Conservation (phyloP, 1,284 basidiomycete genomes). For the Apiotrichum brassicae region DNA sequence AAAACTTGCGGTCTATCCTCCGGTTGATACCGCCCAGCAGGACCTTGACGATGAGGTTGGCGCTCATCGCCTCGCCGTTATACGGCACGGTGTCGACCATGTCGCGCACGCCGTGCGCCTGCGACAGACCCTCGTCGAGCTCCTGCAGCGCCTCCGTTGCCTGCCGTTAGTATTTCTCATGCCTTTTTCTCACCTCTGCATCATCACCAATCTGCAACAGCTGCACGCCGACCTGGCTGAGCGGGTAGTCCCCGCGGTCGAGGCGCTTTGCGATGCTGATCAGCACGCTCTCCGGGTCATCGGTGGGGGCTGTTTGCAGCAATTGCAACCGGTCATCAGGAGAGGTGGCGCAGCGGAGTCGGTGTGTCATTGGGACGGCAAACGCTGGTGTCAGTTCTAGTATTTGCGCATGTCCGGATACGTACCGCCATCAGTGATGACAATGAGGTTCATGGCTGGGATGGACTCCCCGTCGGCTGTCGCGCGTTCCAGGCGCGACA, state of each 20-base stretch:
- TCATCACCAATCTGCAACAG: slow-evolving; percentile 47
- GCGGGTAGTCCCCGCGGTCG: slow-evolving; percentile 43
- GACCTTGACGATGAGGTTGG: slow-evolving; percentile 37
- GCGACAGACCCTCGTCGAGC: slow-evolving; percentile 40
- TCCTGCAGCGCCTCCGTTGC: slow-evolving; percentile 39
- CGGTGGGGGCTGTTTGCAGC: slow-evolving; percentile 24
- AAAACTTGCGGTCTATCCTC: slow-evolving; percentile 24
- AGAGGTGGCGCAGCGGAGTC: slow-evolving; percentile 13
- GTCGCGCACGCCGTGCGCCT: slow-evolving; percentile 34
- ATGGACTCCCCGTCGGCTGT: slow-evolving; percentile 14
- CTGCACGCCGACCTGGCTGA: slow-evolving; percentile 46
- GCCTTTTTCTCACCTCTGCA: slow-evolving; percentile 23
- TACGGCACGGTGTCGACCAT: slow-evolving; percentile 43
- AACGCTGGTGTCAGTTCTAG: slow-evolving; percentile 22
- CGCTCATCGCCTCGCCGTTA: slow-evolving; percentile 27
- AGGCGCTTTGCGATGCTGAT: slow-evolving; percentile 34
- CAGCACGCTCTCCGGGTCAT: slow-evolving; percentile 38
- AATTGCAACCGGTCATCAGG: slow-evolving; percentile 14
- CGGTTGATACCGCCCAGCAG: slow-evolving; percentile 42
- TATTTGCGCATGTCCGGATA: neutral
- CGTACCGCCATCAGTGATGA: slow-evolving; percentile 36
- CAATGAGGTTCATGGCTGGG: slow-evolving; percentile 41
- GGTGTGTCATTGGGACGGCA: slow-evolving; percentile 22
- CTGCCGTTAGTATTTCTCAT: slow-evolving; percentile 5
- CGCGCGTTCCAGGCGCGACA: slow-evolving; percentile 33